Evolutionary conservation across 257 asterid genomes (phyloP).

Genomic region (Nicotiana benthamiana): DNA sequence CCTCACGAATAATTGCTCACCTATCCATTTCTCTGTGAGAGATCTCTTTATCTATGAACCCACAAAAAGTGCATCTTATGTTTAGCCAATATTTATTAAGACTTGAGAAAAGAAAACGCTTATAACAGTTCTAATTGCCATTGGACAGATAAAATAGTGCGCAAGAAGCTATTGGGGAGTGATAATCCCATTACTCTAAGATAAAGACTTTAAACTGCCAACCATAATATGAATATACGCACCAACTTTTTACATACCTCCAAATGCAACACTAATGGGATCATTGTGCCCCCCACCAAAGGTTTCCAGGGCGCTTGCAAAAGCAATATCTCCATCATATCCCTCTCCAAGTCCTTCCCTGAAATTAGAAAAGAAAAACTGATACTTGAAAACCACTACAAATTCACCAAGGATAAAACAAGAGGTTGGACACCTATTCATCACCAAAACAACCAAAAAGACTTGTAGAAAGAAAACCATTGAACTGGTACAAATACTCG

Average conservation of each 20-base stretch:
- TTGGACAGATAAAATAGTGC: not conserved
- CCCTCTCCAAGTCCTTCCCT: conserved; percentile 99
- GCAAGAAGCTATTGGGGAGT: not conserved
- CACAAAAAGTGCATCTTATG: not conserved
- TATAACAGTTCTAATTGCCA: too few relatives aligned
- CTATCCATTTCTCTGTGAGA: not conserved
- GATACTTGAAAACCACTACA: conserved; percentile 1
- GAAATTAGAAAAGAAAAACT: conserved; percentile 24
- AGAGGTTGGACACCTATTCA: not conserved
- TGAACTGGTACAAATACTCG: not conserved
- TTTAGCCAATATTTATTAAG: not conserved
- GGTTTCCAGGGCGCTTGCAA: conserved; percentile 87
- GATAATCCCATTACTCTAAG: not conserved
- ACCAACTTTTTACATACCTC: conserved; percentile 43
- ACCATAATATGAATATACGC: conserved; percentile 3
- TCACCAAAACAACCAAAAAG: not conserved
- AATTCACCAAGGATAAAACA: not conserved
- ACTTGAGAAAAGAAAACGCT: not conserved
- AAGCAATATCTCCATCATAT: conserved; percentile 97
- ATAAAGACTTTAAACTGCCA: not conserved
- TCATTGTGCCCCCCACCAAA: conserved; percentile 99
- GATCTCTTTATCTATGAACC: not conserved
- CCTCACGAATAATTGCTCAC: not conserved
- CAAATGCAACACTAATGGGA: conserved; percentile 97
- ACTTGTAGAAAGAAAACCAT: not conserved